Percentiles rank a stretch among this genome's conserved stretches.
Conservation (phyloP, 1,284 basidiomycete genomes). For the Pisolithus thermaeus region DNA sequence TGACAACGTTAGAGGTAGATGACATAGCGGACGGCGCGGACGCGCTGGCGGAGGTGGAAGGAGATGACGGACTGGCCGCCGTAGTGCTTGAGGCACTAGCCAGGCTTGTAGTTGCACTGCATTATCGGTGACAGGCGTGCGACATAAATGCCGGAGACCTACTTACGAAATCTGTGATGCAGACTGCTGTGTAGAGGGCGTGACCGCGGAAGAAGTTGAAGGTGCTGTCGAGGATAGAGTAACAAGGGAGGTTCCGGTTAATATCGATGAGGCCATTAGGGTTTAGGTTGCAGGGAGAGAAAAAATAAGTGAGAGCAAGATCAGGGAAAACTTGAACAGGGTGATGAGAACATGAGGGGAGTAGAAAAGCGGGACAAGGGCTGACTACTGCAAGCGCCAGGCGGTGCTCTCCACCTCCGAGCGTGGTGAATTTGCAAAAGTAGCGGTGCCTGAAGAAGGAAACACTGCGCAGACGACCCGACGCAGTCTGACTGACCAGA, state of each 20-base stretch:
- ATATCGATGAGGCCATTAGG: slow-evolving; percentile 17
- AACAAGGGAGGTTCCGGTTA: slow-evolving; percentile 5
- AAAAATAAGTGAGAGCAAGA: slow-evolving; percentile 1
- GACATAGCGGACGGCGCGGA: slow-evolving; percentile 5
- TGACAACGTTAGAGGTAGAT: slow-evolving; percentile 7
- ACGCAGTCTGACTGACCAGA: neutral
- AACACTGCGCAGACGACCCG: neutral
- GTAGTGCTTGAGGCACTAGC: slow-evolving; percentile 3
- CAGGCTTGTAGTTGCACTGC: slow-evolving; percentile 12
- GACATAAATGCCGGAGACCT: neutral
- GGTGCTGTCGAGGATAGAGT: slow-evolving; percentile 6
- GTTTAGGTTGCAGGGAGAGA: neutral
- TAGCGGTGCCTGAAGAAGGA: neutral
- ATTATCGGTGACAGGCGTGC: slow-evolving; percentile 9
- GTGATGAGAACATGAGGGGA: slow-evolving; percentile 1
- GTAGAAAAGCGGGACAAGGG: slow-evolving; percentile 1
- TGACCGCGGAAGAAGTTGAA: slow-evolving; percentile 3
- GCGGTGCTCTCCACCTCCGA: neutral
- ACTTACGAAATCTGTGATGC: slow-evolving; percentile 21
- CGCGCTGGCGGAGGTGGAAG: slow-evolving; percentile 6
- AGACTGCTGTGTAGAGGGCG: slow-evolving; percentile 8
- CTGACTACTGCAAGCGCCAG: neutral
- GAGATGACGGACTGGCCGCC: slow-evolving; percentile 7
- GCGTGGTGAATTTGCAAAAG: neutral
- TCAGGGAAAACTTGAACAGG: slow-evolving; percentile 7